These are phyloP conservation scores for Russula earlei DNA, from an alignment of 768 basidiomycete genomes.

Conservation along the genomic window DNA sequence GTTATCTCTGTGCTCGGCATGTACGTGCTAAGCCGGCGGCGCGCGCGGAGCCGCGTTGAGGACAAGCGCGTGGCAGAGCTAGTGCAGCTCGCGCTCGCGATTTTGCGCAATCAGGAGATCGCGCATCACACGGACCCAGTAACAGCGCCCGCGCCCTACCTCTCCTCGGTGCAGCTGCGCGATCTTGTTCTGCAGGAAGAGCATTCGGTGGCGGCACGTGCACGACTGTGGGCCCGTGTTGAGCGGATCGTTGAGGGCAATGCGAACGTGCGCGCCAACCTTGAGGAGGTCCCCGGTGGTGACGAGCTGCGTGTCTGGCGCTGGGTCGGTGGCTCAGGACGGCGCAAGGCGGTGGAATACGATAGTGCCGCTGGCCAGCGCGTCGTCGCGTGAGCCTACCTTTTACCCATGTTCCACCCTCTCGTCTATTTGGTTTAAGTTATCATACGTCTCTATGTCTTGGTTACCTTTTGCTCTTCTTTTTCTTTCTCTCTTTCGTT, in stretches of 20 bases:
- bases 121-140: slow-evolving; percentile 78
- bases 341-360: slow-evolving; percentile 13
- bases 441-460: slow-evolving; percentile 11
- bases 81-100: slow-evolving; percentile 71
- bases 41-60: slow-evolving; percentile 47
- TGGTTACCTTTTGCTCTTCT: not conserved
- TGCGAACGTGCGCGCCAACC: slow-evolving; percentile 76
- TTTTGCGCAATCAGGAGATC: slow-evolving; percentile 73
- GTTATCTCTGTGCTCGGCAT: slow-evolving; percentile 19
- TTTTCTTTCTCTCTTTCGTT: not conserved
- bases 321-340: slow-evolving; percentile 59
- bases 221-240: slow-evolving; percentile 71
- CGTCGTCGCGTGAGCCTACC: slow-evolving; percentile 14
- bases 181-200: slow-evolving; percentile 79
- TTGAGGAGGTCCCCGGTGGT: slow-evolving; percentile 76
- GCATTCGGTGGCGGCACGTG: slow-evolving; percentile 57
- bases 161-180: slow-evolving; percentile 81
- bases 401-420: too few relatives aligned
- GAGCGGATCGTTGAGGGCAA: slow-evolving; percentile 83
- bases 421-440: slow-evolving; percentile 4
- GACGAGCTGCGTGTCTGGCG: slow-evolving; percentile 88
- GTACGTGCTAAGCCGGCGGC: slow-evolving; percentile 29
- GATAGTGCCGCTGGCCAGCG: slow-evolving; percentile 21
- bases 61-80: slow-evolving; percentile 57
- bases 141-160: slow-evolving; percentile 59